Evolutionary conservation across 83 land plant species (phyloP).

Genomic region (Picea engelmannii): DNA sequence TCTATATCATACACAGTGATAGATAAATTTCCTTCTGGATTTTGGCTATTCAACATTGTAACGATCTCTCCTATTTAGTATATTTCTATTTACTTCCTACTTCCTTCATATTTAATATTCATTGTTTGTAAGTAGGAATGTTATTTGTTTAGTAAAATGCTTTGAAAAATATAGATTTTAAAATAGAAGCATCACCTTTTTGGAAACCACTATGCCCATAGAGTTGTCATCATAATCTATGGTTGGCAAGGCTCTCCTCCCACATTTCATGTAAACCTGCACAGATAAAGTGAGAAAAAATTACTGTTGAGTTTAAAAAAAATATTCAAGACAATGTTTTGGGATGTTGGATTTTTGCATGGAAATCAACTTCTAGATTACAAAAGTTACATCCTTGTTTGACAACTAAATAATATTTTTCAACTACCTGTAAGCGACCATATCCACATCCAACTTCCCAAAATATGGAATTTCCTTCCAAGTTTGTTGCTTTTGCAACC

Average conservation of each 20-base stretch:
- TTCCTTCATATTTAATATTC: no score
- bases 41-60: no score
- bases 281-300: neutral
- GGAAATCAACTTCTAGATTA: neutral
- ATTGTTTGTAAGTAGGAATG: no score
- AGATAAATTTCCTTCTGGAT: no score
- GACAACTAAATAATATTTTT: neutral
- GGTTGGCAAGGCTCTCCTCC: constrained; percentile 85
- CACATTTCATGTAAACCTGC: constrained; percentile 93
- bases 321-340: neutral
- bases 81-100: no score
- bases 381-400: neutral
- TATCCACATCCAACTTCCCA: constrained; percentile 82
- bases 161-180: no score
- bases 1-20: no score
- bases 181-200: no score
- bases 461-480: constrained; percentile 74
- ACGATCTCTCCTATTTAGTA: no score
- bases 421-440: constrained; percentile 76
- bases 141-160: no score
- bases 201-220: no score
- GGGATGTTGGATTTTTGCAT: neutral
- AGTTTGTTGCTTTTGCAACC: constrained; percentile 73
- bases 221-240: constrained; percentile 81
- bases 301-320: neutral